Conservation (phyloP, 2,329 filamentous ascomycete species). For the Metarhizium sp. region DNA sequence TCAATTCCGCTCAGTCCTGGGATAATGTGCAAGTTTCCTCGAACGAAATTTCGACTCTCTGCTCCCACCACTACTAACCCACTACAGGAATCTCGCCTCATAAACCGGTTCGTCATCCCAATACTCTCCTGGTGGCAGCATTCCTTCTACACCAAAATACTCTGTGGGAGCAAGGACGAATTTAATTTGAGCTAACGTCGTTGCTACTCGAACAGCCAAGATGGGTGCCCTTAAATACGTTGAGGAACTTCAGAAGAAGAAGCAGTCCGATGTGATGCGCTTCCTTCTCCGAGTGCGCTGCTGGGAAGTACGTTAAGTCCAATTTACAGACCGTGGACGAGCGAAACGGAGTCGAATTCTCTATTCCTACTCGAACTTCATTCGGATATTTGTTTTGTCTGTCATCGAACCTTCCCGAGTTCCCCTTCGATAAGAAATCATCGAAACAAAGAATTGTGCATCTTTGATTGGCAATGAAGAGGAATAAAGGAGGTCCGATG, state of each 20-base stretch:
- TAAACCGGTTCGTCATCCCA: conserved; percentile 25
- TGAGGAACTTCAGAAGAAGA: conserved; percentile 99
- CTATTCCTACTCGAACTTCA: conserved; percentile 5
- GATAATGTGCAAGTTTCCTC: conserved; percentile 10
- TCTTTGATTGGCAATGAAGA: background rate
- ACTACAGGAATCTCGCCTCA: conserved; percentile 24
- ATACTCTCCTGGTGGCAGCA: background rate
- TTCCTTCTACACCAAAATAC: too few species aligned
- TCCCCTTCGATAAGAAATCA: background rate
- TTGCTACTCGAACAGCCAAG: conserved; percentile 40
- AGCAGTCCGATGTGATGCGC: conserved; percentile 99
- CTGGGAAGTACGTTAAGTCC: conserved; percentile 84
- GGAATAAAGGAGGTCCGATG: background rate
- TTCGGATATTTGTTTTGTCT: background rate
- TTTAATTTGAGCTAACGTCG: background rate
- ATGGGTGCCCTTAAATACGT: conserved; percentile 99
- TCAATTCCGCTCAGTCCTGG: conserved; percentile 26
- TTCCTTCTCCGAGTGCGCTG: conserved; percentile 99
- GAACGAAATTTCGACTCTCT: conserved; percentile 21
- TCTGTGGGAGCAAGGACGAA: background rate
- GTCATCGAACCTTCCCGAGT: background rate
- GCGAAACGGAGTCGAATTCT: conserved; percentile 12
- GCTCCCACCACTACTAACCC: conserved; percentile 25
- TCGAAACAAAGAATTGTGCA: background rate
- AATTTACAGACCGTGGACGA: conserved; percentile 25